These are phyloP conservation scores for Russula dissimulans DNA, from an alignment of 768 basidiomycete genomes.

Conservation along the genomic window DNA sequence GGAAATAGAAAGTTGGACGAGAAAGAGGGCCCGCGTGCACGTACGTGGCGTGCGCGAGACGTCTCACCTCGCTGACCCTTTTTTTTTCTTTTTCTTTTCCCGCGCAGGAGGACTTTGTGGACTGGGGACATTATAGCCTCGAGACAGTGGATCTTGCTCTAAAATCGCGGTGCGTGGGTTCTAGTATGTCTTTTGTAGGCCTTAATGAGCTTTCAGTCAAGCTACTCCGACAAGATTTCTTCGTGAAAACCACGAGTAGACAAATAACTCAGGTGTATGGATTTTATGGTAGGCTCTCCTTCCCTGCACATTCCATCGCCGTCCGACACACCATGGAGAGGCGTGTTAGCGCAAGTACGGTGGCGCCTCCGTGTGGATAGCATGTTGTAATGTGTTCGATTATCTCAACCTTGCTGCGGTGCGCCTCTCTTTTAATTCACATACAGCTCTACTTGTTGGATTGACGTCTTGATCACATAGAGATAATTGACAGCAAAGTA, in stretches of 20 bases:
- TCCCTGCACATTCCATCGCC: not conserved
- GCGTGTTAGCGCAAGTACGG: slow-evolving; percentile 99
- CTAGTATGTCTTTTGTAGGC: not conserved
- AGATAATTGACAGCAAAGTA: slow-evolving; percentile 80
- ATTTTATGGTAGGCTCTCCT: too few relatives aligned
- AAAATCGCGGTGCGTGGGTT: slow-evolving; percentile 63
- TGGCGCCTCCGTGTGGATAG: slow-evolving; percentile 91
- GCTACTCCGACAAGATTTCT: too few relatives aligned
- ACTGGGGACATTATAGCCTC: slow-evolving; percentile 90
- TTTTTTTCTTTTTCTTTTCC: too few relatives aligned
- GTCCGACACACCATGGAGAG: slow-evolving; percentile 38
- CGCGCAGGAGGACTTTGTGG: slow-evolving; percentile 89
- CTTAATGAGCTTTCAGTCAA: too few relatives aligned
- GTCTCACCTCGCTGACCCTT: slow-evolving; percentile 15
- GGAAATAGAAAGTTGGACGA: too few relatives aligned
- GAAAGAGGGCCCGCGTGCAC: too few relatives aligned
- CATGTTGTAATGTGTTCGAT: slow-evolving; percentile 96
- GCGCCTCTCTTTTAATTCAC: slow-evolving; percentile 23
- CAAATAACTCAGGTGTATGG: too few relatives aligned
- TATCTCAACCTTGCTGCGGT: slow-evolving; percentile 92
- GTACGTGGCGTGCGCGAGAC: slow-evolving; percentile 24
- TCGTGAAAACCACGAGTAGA: too few relatives aligned
- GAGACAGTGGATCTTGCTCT: slow-evolving; percentile 90
- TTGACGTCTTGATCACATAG: not conserved
- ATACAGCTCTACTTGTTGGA: not conserved